Percentiles rank a stretch among this genome's conserved stretches.
phyloP scores from a whole-genome alignment of 2,329 filamentous ascomycete genomes.

The Colletotrichum cordylinicola region DNA sequence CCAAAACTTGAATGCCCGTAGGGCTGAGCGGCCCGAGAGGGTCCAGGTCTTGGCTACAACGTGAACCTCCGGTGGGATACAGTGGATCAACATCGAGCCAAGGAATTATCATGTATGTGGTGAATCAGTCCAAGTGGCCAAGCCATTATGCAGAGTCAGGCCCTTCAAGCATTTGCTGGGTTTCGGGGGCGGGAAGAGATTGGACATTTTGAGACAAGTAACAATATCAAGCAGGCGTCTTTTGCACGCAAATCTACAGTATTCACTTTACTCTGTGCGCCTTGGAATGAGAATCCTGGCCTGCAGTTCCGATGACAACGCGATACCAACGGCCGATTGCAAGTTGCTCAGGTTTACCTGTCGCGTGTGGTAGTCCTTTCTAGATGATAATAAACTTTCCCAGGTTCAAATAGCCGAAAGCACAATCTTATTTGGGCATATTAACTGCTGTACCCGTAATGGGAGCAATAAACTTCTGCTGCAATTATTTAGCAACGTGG shows the following conservation, averaged over 20 bases:
- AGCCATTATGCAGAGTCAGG: too few relatives aligned
- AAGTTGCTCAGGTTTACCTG: not conserved
- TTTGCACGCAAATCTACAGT: too few relatives aligned
- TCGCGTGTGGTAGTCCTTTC: not conserved
- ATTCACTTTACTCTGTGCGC: too few relatives aligned
- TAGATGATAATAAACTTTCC: not conserved
- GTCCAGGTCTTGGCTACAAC: not conserved
- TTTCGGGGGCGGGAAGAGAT: too few relatives aligned
- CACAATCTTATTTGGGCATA: not conserved
- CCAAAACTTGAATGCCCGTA: not conserved
- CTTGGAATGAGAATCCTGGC: not conserved
- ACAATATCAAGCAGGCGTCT: too few relatives aligned
- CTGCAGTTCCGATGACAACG: not conserved
- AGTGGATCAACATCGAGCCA: not conserved
- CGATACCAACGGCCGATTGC: not conserved
- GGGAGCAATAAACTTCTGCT: not conserved
- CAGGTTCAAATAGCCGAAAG: not conserved
- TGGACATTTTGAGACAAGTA: too few relatives aligned
- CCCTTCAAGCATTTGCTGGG: too few relatives aligned
- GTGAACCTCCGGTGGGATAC: not conserved
- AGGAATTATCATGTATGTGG: not conserved
- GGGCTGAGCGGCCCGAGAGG: not conserved
- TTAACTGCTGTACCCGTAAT: too few relatives aligned
- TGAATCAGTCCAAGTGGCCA: not conserved
- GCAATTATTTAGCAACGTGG: not conserved